Evolutionary conservation across 106 monocot species (phyloP), one percentile per base, ranked within the genome.

Genomic region (Gastrodia elata): DNA sequence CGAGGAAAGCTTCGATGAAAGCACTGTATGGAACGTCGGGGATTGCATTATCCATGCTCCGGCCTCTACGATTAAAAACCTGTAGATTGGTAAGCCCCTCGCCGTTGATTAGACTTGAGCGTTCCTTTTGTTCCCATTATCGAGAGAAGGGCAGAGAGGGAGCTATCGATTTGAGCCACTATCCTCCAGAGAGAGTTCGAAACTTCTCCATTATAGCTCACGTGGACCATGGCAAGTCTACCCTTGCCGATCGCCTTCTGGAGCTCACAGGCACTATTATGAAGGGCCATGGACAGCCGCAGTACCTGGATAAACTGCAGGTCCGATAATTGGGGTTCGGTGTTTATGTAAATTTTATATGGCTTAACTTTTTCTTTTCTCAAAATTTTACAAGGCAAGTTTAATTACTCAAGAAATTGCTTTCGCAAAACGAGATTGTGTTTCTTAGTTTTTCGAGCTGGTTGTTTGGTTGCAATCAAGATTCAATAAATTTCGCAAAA

Each of bases 191-290:
- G 38, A 83, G 82, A 81, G 83, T 94, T 39, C 77, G 94, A 39
- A 94, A 94, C 70, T 94, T 94, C 83, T 94, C 94, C 59, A 94
- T 94, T 75, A 94, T 94, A 41, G 94, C 94, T 15, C 94, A 94
- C 65, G 83, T 94, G 57, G 94, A 94, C 65, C 94, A 94, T 35
- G 94, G 98, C 14, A 94, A 94, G 78, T 94, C 94, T 4, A 94
- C 94, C 22, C 91, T 94, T 26, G 94, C 98, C 4, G 98, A 94
- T 71, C 84, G 94, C 11, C 80, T 94, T 39, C 78, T 94, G 58
- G 94, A 94, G 84, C 82, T 94, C 72, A 94, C 94, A 7, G 89
- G 83, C 4, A 94, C 94, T 41, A 98, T 98, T 71, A 93, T 89
- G 83, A 86, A 82, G 68, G 98, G 98, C 48, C 93, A 74, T 37